phyloP scores from a whole-genome alignment of 257 asterid genomes.

The Fraxinus anomala region DNA sequence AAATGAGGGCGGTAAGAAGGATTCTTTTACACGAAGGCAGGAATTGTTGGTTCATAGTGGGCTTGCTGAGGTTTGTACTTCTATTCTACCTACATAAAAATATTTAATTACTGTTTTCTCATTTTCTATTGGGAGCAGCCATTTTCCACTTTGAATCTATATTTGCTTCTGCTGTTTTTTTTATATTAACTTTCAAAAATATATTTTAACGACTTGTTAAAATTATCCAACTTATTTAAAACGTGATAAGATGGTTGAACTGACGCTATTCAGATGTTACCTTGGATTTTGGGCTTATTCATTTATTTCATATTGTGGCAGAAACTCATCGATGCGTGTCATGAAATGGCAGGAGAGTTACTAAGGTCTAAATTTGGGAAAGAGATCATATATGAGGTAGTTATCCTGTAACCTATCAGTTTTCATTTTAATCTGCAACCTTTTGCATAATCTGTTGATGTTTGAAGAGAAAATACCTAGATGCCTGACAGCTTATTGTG shows the following conservation, averaged over 20 bases:
- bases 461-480: neutral
- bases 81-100: slow-evolving; percentile 6
- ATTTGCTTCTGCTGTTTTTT: neutral
- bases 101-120: neutral
- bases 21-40: slow-evolving; percentile 71
- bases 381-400: slow-evolving; percentile 87
- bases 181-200: neutral
- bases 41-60: slow-evolving; percentile 84
- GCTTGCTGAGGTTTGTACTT: slow-evolving; percentile 76
- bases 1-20: slow-evolving; percentile 83
- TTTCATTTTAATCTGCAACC: neutral
- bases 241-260: neutral
- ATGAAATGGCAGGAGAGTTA: slow-evolving; percentile 57
- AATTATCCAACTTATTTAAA: neutral
- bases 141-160: neutral
- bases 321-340: slow-evolving; percentile 79
- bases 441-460: neutral
- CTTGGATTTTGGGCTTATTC: slow-evolving; percentile 4
- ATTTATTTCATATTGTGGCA: slow-evolving; percentile 35
- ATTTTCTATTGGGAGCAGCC: neutral
- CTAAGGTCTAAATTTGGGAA: slow-evolving; percentile 75
- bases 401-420: slow-evolving; percentile 11
- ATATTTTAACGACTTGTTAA: neutral
- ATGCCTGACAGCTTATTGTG: neutral
- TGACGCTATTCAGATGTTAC: slow-evolving; percentile 1